Evolutionary conservation across 176 grass and related monocot genomes (phyloP).

Genomic region (Juncus effusus): DNA sequence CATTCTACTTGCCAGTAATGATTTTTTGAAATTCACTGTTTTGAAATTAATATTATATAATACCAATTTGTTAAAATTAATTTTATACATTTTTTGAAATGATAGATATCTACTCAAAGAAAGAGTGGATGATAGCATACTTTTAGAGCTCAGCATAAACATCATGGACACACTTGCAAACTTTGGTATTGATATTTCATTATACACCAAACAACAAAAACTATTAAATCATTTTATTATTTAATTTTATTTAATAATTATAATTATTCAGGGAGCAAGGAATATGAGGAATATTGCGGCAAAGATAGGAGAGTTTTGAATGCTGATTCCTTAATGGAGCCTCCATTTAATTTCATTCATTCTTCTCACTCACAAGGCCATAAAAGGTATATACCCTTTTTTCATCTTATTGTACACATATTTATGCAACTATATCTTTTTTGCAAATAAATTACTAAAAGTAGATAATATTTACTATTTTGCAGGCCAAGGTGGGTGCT

Average conservation of each 20-base stretch:
- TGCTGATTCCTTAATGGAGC: conserved; percentile 80
- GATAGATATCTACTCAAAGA: conserved; percentile 89
- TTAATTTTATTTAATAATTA: conserved; percentile 1
- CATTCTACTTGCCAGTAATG: conserved; percentile 74
- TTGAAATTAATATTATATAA: conserved; percentile 5
- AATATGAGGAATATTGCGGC: conserved; percentile 73
- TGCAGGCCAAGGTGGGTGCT: conserved; percentile 88
- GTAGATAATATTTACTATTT: too few species aligned
- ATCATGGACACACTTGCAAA: conserved; percentile 90
- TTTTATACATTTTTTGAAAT: conserved; percentile 27
- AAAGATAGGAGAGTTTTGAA: conserved; percentile 63
- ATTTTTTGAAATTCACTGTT: neutral
- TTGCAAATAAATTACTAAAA: neutral
- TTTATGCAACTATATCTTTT: conserved; percentile 1
- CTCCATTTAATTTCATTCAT: conserved; percentile 89
- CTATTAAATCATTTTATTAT: neutral
- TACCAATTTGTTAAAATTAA: conserved; percentile 7
- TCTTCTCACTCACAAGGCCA: conserved; percentile 66
- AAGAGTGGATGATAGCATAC: conserved; percentile 85
- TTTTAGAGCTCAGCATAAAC: conserved; percentile 63
- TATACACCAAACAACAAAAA: conserved; percentile 5
- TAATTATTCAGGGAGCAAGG: conserved; percentile 54
- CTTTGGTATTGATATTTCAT: conserved; percentile 52
- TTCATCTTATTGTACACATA: neutral
- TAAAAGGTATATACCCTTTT: conserved; percentile 58